Evolutionary conservation across 257 asterid species (phyloP), one percentile per base, ranked within the genome.

Genomic region (Nyctanthes arbortristis): DNA sequence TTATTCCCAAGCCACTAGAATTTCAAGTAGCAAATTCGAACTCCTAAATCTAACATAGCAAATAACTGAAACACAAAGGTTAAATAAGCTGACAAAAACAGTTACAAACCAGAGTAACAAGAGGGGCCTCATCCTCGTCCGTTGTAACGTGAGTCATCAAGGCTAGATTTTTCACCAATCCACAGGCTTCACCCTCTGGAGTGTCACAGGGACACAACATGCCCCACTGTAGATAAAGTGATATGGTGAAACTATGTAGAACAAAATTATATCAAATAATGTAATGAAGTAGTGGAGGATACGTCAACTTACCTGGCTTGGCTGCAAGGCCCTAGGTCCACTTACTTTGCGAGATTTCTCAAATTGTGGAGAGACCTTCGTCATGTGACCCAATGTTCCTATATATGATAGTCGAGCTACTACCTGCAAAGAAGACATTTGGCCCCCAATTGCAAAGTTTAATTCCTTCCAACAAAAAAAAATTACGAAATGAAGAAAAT

Each of bases 121-220:
- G 85, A 57, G 97, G 97, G 39, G 81, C 86, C 77, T 87, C 99
- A 28, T 87, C 96, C 47, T 91, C 96, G 78, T 93, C 99, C 67
- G 97, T 93, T 20, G 99, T 93, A 58, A 93, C 99, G 76, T 93
- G 99, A 40, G 99, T 87, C 99, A 93, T 91, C 82, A 93, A 68
- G 35, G 99, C 99, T 80, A 93, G 84, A 77, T 93, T 93, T 75
- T 93, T 93, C 79, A 93, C 97, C 89, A 93, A 73, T 76, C 99
- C 99, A 78, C 99, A 93, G 59, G 96, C 70, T 89, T 93, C 99
- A 75, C 99, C 99, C 82, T 91, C 99, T 36, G 99, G 99, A 40
- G 99, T 93, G 79, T 93, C 99, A 80, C 99, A 91, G 32, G 99
- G 99, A 65, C 99, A 93, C 78, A 93, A 81, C 97, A 93, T 93